phyloP scores from a whole-genome alignment of 306 rosid species.

The Spatholobus suberectus region DNA sequence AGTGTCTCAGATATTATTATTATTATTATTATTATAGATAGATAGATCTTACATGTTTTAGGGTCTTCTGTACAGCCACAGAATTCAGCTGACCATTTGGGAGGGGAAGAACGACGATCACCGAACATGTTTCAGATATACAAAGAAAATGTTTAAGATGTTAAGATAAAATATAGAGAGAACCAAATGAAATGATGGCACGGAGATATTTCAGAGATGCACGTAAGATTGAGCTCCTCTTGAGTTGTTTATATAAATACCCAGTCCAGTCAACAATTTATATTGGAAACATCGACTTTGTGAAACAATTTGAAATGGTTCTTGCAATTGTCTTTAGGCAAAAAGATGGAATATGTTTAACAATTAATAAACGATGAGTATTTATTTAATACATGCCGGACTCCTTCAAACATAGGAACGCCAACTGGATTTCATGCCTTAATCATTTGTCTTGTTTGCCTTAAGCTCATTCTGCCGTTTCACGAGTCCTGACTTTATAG shows the following conservation, averaged over 20 bases:
- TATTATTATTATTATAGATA: too few relatives aligned
- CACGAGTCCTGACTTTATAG: neutral
- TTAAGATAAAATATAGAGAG: neutral
- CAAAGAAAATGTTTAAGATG: neutral
- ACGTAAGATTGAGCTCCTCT: neutral
- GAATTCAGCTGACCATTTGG: constrained; percentile 51
- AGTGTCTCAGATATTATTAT: too few relatives aligned
- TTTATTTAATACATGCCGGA: neutral
- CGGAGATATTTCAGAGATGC: too few relatives aligned
- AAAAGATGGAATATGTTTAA: neutral
- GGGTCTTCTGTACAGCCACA: constrained; percentile 43
- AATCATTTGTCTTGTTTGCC: neutral
- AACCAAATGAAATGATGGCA: neutral
- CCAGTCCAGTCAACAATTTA: neutral
- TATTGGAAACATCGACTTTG: constrained; percentile 37
- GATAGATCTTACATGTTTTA: constrained; percentile 43
- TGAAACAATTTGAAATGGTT: neutral
- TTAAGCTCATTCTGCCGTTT: constrained; percentile 17
- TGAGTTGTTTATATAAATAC: neutral
- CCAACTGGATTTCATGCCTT: neutral
- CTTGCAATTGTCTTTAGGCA: constrained; percentile 1
- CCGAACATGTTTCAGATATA: constrained; percentile 27
- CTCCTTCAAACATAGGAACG: constrained; percentile 7
- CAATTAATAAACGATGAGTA: neutral
- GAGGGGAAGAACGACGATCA: constrained; percentile 24